Conservation (phyloP, 1,284 basidiomycete species). For the Pascua guehoae region DNA sequence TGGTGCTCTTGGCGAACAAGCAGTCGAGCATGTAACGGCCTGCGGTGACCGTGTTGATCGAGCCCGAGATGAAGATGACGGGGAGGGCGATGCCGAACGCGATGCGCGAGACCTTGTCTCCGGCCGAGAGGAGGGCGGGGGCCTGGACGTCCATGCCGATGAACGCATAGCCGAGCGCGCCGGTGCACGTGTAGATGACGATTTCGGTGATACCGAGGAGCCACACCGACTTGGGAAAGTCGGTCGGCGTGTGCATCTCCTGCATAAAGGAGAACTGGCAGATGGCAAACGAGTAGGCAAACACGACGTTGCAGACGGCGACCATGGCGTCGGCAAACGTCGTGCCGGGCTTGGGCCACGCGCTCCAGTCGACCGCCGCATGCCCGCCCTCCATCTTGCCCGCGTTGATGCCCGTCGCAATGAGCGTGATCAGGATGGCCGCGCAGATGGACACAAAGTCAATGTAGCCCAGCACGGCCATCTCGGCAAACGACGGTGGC, state of each 20-base stretch:
- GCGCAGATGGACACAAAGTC: conserved; percentile 34
- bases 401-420: conserved; percentile 31
- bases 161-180: conserved; percentile 22
- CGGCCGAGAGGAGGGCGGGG: conserved; percentile 13
- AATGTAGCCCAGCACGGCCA: conserved; percentile 38
- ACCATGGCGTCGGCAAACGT: conserved; percentile 33
- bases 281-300: conserved; percentile 28
- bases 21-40: conserved; percentile 15
- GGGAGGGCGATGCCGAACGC: conserved; percentile 17
- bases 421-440: conserved; percentile 33
- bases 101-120: conserved; percentile 8
- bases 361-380: conserved; percentile 29
- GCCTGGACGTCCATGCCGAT: conserved; percentile 10
- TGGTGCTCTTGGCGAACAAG: conserved; percentile 6
- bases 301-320: conserved; percentile 33
- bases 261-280: conserved; percentile 21
- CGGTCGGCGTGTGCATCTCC: conserved; percentile 18
- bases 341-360: conserved; percentile 29
- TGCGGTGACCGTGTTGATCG: conserved; percentile 11
- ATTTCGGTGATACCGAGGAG: conserved; percentile 33
- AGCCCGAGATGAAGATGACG: conserved; percentile 20
- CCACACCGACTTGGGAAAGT: conserved; percentile 31
- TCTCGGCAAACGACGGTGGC: conserved; percentile 20
- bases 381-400: conserved; percentile 12
- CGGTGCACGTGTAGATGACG: conserved; percentile 30